Percentiles rank a stretch among this genome's conserved stretches.
Evolutionary conservation across 768 basidiomycete genomes (phyloP).

Genomic region (Tulasnella calospora): DNA sequence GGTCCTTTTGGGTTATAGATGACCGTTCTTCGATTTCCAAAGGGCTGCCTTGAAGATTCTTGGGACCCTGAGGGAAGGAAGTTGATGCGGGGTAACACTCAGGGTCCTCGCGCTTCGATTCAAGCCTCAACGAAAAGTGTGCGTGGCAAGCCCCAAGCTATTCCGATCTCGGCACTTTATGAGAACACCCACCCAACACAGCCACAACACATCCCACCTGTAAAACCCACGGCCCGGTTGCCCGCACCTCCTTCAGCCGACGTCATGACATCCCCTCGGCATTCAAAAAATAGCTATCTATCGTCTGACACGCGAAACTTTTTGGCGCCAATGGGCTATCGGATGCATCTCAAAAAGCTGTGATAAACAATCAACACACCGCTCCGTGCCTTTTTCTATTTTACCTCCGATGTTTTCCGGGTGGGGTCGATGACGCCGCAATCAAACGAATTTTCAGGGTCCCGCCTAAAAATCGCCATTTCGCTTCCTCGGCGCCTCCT

Average conservation of each 20-base stretch:
- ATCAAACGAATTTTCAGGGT: neutral
- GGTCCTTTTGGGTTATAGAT: neutral
- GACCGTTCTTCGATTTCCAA: neutral
- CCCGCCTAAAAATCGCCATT: neutral
- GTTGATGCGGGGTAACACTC: neutral
- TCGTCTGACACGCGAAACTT: too few species aligned
- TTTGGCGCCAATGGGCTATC: neutral
- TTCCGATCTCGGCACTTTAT: neutral
- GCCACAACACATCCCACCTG: neutral
- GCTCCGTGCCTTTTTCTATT: neutral
- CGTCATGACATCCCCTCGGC: neutral
- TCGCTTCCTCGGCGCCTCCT: constrained; percentile 6
- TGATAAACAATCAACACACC: neutral
- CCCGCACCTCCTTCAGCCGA: neutral
- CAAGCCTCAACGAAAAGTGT: neutral
- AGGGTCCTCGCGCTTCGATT: neutral
- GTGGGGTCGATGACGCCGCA: constrained; percentile 1
- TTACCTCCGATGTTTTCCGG: neutral
- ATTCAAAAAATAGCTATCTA: neutral
- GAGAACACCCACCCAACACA: neutral
- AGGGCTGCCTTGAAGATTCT: neutral
- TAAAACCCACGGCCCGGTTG: neutral
- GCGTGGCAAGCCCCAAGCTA: neutral
- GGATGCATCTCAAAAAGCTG: neutral
- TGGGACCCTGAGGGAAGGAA: neutral